Percentiles rank a stretch among this genome's conserved stretches.
These are phyloP conservation scores for Hypoxylon sp. DNA, from an alignment of 2,329 filamentous ascomycete genomes.

Conservation along the genomic window DNA sequence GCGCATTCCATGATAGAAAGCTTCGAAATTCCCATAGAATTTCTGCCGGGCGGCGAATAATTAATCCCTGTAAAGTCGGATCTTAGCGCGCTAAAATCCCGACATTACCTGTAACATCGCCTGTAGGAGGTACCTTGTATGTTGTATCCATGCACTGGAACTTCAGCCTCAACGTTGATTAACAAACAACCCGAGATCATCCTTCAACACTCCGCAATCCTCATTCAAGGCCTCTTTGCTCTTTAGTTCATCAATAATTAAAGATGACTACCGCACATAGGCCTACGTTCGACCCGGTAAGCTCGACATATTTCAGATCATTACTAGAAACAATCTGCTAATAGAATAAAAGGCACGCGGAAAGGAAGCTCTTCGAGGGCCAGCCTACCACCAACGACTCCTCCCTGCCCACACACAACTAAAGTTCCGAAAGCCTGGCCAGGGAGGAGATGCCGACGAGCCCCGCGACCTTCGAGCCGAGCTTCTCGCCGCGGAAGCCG, in stretches of 20 bases:
- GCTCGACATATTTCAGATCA: conserved; percentile 44
- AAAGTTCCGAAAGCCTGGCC: conserved; percentile 89
- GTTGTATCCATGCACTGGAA: conserved; percentile 7
- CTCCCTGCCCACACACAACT: conserved; percentile 94
- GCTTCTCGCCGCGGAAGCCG: conserved; percentile 88
- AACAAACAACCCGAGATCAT: conserved; percentile 7
- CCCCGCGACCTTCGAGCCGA: conserved; percentile 89
- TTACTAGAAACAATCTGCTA: conserved; percentile 42
- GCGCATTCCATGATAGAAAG: conserved; percentile 43
- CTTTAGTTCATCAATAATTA: conserved; percentile 18
- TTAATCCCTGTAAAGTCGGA: conserved; percentile 47
- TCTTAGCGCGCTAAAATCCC: conserved; percentile 32
- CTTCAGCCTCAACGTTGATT: conserved; percentile 7
- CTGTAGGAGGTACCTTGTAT: not conserved
- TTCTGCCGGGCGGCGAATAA: conserved; percentile 67
- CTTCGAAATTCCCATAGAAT: conserved; percentile 50
- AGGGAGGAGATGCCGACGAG: conserved; percentile 84
- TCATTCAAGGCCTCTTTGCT: conserved; percentile 16
- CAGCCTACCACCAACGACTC: conserved; percentile 95
- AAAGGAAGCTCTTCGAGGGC: conserved; percentile 93
- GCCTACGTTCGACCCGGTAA: conserved; percentile 95
- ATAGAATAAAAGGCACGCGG: conserved; percentile 77
- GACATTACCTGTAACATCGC: conserved; percentile 11
- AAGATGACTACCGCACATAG: conserved; percentile 80
- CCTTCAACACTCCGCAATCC: conserved; percentile 16